phyloP scores from a whole-genome alignment of 306 rosid genomes.

The Oemleria cerasiformis region DNA sequence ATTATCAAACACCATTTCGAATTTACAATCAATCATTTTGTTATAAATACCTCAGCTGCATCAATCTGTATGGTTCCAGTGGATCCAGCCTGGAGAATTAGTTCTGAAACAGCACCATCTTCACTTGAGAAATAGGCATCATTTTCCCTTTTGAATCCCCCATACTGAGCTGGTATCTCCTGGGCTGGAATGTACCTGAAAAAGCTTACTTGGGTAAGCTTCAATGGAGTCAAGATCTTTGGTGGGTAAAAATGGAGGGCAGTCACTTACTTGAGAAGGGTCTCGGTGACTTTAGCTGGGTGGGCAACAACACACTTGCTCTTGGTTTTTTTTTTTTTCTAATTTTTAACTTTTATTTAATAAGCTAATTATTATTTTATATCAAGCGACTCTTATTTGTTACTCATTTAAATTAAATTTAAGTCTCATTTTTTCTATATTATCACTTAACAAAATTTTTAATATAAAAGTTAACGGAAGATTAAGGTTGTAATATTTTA shows the following conservation, averaged over 20 bases:
- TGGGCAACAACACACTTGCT: conserved; percentile 55
- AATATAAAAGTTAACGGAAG: too few species aligned
- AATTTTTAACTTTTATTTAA: too few species aligned
- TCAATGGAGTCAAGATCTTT: not conserved
- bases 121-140: conserved; percentile 31
- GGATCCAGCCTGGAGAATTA: conserved; percentile 33
- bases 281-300: conserved; percentile 43
- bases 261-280: conserved; percentile 41
- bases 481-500: too few species aligned
- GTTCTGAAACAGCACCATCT: conserved; percentile 32
- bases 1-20: not conserved
- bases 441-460: too few species aligned
- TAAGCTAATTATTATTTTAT: too few species aligned
- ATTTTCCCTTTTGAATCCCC: conserved; percentile 43
- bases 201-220: not conserved
- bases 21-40: not conserved
- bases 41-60: conserved; percentile 30
- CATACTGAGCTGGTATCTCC: conserved; percentile 43
- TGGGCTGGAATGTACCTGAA: conserved; percentile 43
- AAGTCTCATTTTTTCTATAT: too few species aligned
- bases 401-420: too few species aligned
- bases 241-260: not conserved
- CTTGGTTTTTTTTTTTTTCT: conserved; percentile 77
- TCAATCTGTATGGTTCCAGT: conserved; percentile 36
- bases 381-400: too few species aligned